Percentiles rank a stretch among this genome's conserved stretches.
phyloP scores from a whole-genome alignment of 1,284 basidiomycete species.

The Trichosporon sp. region DNA sequence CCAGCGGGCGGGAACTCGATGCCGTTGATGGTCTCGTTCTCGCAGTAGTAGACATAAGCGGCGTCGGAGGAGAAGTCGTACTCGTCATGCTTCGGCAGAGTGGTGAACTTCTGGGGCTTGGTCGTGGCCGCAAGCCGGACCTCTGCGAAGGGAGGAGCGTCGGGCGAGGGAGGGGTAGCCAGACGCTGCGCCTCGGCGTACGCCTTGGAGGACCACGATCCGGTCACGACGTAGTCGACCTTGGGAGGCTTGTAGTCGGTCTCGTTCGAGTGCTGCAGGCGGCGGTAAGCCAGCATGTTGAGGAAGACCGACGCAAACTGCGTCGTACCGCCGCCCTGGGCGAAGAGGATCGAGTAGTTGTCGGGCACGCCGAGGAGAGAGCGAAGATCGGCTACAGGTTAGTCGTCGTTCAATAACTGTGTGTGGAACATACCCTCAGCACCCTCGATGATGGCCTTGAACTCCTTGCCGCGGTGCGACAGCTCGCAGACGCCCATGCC shows the following conservation, averaged over 20 bases:
- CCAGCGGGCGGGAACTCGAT: slow-evolving; percentile 70
- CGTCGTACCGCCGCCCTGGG: slow-evolving; percentile 82
- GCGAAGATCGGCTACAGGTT: slow-evolving; percentile 55
- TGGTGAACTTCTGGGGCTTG: slow-evolving; percentile 68
- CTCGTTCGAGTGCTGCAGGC: slow-evolving; percentile 58
- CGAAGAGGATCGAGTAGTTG: slow-evolving; percentile 81
- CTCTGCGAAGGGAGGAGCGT: slow-evolving; percentile 46
- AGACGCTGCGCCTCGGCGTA: slow-evolving; percentile 68
- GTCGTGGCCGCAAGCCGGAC: slow-evolving; percentile 66
- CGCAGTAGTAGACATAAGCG: slow-evolving; percentile 95
- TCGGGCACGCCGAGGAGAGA: slow-evolving; percentile 70
- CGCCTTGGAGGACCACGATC: slow-evolving; percentile 85
- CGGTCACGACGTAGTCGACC: slow-evolving; percentile 84
- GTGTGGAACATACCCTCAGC: slow-evolving; percentile 53
- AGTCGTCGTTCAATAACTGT: not conserved
- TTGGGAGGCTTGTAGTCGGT: slow-evolving; percentile 38
- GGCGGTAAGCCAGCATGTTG: slow-evolving; percentile 62
- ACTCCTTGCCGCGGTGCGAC: slow-evolving; percentile 86
- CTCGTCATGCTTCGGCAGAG: slow-evolving; percentile 65
- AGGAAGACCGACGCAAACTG: slow-evolving; percentile 86
- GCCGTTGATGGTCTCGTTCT: slow-evolving; percentile 98
- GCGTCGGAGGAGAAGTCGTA: slow-evolving; percentile 73
- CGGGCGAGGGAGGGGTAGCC: slow-evolving; percentile 49
- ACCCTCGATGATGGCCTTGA: slow-evolving; percentile 62
- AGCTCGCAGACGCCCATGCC: slow-evolving; percentile 92